phyloP scores from a whole-genome alignment of 1,284 basidiomycete genomes.

The Exsudoporus floridanus region DNA sequence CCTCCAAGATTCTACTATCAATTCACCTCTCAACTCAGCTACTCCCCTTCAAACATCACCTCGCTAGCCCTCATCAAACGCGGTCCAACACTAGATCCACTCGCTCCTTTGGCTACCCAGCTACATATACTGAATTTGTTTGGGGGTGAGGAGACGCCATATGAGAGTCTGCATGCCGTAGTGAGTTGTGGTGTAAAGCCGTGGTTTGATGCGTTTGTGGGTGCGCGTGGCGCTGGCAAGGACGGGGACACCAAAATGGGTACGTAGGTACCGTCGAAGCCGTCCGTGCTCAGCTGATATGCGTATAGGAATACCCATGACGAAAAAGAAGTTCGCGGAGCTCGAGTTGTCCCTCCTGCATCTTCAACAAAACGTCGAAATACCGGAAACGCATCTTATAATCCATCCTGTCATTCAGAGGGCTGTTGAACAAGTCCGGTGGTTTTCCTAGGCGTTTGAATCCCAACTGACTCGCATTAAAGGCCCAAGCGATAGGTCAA shows the following conservation, averaged over 20 bases:
- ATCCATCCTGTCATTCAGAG: conserved; percentile 90
- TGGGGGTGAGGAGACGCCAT: conserved; percentile 88
- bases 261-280: conserved; percentile 32
- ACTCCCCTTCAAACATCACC: conserved; percentile 78
- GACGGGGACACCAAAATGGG: conserved; percentile 87
- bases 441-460: conserved; percentile 13
- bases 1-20: conserved; percentile 65
- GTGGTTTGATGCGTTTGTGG: conserved; percentile 97
- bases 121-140: conserved; percentile 93
- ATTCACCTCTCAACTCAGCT: conserved; percentile 72
- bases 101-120: conserved; percentile 79
- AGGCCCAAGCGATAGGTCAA: conserved; percentile 56
- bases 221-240: conserved; percentile 69
- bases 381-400: conserved; percentile 92
- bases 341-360: conserved; percentile 95
- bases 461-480: conserved; percentile 12
- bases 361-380: conserved; percentile 98
- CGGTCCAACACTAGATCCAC: conserved; percentile 77
- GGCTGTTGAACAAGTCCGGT: conserved; percentile 72
- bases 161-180: conserved; percentile 94
- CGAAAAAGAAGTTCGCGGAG: conserved; percentile 99
- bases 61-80: conserved; percentile 96
- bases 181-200: conserved; percentile 96
- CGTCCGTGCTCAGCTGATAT: conserved; percentile 1
- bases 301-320: conserved; percentile 85